A percentile compares a stretch with the other conserved stretches of the same genome.
Evolutionary conservation across 148 eudicot genomes (phyloP).

Genomic region (Simmondsia chinensis): DNA sequence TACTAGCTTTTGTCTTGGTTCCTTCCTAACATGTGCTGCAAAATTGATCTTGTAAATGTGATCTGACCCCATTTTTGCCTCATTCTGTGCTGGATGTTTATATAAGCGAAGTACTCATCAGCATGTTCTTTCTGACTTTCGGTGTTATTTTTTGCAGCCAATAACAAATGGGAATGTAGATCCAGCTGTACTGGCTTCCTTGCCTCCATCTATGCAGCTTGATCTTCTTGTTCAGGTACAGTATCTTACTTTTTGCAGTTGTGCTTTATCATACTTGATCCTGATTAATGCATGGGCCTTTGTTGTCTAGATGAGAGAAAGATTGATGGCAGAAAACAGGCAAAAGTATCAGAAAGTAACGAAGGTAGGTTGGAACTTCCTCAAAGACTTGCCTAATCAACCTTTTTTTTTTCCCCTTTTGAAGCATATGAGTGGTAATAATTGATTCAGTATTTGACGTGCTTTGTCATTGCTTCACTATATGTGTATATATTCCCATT

Average conservation of each 20-base stretch:
- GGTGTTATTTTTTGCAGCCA: conserved; percentile 48
- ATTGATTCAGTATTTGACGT: too few relatives aligned
- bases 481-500: too few relatives aligned
- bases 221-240: conserved; percentile 93
- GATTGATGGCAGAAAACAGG: conserved; percentile 96
- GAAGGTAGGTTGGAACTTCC: conserved; percentile 43
- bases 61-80: not conserved
- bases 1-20: too few relatives aligned
- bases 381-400: not conserved
- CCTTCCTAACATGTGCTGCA: too few relatives aligned
- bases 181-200: conserved; percentile 86
- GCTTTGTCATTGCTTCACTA: too few relatives aligned
- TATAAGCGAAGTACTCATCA: not conserved
- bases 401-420: too few relatives aligned
- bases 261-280: not conserved
- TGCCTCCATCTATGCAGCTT: conserved; percentile 99
- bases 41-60: too few relatives aligned
- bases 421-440: too few relatives aligned
- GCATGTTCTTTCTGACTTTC: not conserved
- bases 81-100: not conserved
- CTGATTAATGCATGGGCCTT: not conserved
- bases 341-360: conserved; percentile 91
- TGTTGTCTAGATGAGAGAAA: conserved; percentile 85
- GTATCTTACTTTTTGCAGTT: not conserved
- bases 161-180: conserved; percentile 65